These are phyloP conservation scores for Anethum foeniculum DNA, from an alignment of 140 eudicot genomes.

Conservation along the genomic window DNA sequence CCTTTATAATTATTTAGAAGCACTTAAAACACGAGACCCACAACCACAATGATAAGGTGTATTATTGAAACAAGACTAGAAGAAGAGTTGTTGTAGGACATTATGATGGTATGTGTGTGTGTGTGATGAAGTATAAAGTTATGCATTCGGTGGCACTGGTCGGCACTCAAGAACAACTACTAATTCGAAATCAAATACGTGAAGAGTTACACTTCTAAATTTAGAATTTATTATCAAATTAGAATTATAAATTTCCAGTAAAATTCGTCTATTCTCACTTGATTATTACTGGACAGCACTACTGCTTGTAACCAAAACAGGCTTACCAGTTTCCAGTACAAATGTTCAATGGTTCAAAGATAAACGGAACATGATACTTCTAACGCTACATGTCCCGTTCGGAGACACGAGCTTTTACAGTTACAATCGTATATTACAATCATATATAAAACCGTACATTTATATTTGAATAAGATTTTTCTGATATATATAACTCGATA, in stretches of 20 bases:
- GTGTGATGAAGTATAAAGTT: slow-evolving; percentile 6
- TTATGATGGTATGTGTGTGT: neutral
- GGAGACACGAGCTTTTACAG: neutral
- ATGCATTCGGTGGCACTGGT: slow-evolving; percentile 6
- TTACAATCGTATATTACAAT: too few species aligned
- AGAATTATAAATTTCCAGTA: neutral
- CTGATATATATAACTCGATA: too few species aligned
- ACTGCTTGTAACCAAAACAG: neutral
- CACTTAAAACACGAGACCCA: slow-evolving; percentile 6
- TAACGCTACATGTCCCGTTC: neutral
- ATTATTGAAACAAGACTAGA: slow-evolving; percentile 8
- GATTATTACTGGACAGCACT: neutral
- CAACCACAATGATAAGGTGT: neutral
- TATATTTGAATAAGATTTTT: too few species aligned
- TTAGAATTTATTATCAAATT: neutral
- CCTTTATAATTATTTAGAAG: neutral
- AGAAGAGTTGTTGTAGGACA: neutral
- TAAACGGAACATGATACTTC: neutral
- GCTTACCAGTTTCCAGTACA: neutral
- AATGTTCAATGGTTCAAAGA: neutral
- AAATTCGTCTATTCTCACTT: neutral
- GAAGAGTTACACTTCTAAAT: neutral
- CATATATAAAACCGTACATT: neutral
- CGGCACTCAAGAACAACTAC: slow-evolving; percentile 1
- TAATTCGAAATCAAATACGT: neutral